These are phyloP conservation scores for Filosporella fistucella DNA, from an alignment of 495 filamentous ascomycete genomes.

Conservation along the genomic window DNA sequence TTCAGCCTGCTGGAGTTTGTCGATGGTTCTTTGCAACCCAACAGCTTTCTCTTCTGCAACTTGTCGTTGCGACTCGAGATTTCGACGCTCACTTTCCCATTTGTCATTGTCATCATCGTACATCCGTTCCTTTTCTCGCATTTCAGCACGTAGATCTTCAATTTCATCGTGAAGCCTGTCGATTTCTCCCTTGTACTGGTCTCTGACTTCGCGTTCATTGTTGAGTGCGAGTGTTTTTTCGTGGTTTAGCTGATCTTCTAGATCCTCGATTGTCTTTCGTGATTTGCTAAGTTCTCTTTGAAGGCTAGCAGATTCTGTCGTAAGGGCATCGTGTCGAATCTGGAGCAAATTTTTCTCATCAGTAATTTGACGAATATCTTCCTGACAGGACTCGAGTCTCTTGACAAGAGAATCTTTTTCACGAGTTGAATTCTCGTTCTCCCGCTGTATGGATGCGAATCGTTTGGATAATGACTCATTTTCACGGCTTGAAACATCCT, in stretches of 20 bases:
- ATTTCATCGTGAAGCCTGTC: slow-evolving; percentile 62
- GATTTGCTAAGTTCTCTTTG: slow-evolving; percentile 59
- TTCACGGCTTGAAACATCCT: slow-evolving; percentile 32
- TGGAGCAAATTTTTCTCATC: slow-evolving; percentile 72
- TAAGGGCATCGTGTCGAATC: slow-evolving; percentile 63
- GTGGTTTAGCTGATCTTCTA: slow-evolving; percentile 51
- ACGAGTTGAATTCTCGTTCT: slow-evolving; percentile 42
- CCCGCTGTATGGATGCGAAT: slow-evolving; percentile 47
- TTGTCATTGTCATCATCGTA: slow-evolving; percentile 66
- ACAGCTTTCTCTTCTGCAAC: slow-evolving; percentile 63
- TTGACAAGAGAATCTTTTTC: slow-evolving; percentile 37
- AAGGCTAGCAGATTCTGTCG: slow-evolving; percentile 60
- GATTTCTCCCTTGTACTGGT: slow-evolving; percentile 59
- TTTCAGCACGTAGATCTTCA: slow-evolving; percentile 62
- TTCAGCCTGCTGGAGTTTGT: slow-evolving; percentile 64
- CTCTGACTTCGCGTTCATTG: slow-evolving; percentile 48
- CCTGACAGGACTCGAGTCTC: slow-evolving; percentile 45
- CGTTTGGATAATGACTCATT: slow-evolving; percentile 38
- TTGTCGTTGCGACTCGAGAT: slow-evolving; percentile 60
- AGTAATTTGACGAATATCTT: slow-evolving; percentile 38
- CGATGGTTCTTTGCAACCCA: slow-evolving; percentile 68
- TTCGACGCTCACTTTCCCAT: slow-evolving; percentile 63
- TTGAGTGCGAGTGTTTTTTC: slow-evolving; percentile 55
- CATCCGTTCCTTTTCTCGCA: slow-evolving; percentile 69
- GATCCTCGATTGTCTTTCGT: slow-evolving; percentile 49